Percentiles rank a stretch among this genome's conserved stretches.
These are phyloP conservation scores for Rhodamnia argentea DNA, from an alignment of 345 rosid species.

Conservation along the genomic window DNA sequence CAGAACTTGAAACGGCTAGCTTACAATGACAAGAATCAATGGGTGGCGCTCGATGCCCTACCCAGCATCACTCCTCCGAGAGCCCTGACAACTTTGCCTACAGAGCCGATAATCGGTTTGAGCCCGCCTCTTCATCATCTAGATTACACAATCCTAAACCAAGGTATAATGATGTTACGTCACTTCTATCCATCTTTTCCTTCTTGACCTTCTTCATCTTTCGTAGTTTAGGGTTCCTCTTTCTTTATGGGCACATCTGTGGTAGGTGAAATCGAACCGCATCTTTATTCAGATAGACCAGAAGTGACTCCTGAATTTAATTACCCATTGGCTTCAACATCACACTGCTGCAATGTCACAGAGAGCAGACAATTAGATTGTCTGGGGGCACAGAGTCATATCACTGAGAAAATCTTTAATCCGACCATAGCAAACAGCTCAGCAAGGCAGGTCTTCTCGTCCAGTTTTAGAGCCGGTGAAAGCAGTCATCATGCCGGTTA, in stretches of 20 bases:
- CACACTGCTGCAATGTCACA: not conserved
- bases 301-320: not conserved
- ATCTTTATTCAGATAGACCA: not conserved
- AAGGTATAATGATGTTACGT: conserved; percentile 23
- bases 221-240: not conserved
- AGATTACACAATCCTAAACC: conserved; percentile 11
- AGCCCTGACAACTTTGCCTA: conserved; percentile 17
- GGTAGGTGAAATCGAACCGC: not conserved
- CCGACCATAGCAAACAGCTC: not conserved
- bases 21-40: conserved; percentile 14
- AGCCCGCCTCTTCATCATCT: conserved; percentile 13
- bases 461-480: not conserved
- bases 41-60: conserved; percentile 8
- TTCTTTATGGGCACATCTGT: not conserved
- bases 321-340: not conserved
- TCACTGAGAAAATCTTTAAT: not conserved
- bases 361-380: not conserved
- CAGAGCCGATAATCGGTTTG: conserved; percentile 2
- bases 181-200: not conserved
- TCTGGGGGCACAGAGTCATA: not conserved
- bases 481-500: not conserved
- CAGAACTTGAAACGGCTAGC: conserved; percentile 42
- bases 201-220: not conserved
- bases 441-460: not conserved
- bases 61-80: conserved; percentile 12